A percentile compares a stretch with the other conserved stretches of the same genome.
Evolutionary conservation across 2,329 filamentous ascomycete species (phyloP).

Genomic region (Phialophora verrucosa): DNA sequence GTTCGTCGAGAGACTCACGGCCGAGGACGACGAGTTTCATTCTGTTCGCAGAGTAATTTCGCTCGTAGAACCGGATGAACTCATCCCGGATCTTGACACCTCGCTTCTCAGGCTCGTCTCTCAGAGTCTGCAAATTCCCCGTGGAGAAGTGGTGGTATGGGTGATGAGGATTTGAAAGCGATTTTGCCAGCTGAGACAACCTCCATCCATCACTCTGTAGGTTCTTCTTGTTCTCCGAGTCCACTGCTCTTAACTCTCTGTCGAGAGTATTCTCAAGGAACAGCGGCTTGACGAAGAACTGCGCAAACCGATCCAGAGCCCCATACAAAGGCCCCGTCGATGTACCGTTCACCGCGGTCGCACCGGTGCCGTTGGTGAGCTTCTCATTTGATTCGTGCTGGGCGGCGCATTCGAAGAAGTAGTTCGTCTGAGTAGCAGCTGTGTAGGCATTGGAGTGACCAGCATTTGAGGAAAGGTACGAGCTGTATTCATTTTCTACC

Average conservation of each 20-base stretch:
- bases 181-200: constrained; percentile 84
- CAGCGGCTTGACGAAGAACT: constrained; percentile 89
- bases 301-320: constrained; percentile 86
- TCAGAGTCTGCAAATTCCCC: constrained; percentile 83
- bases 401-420: constrained; percentile 93
- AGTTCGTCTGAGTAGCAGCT: constrained; percentile 90
- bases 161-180: constrained; percentile 83
- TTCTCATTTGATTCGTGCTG: constrained; percentile 60
- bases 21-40: constrained; percentile 93
- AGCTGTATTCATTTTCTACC: constrained; percentile 91
- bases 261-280: constrained; percentile 86
- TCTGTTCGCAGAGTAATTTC: constrained; percentile 88
- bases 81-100: constrained; percentile 86
- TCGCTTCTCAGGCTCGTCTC: constrained; percentile 76
- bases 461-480: constrained; percentile 87
- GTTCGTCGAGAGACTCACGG: constrained; percentile 77
- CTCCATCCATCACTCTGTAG: constrained; percentile 89
- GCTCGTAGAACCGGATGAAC: constrained; percentile 89
- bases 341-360: constrained; percentile 23
- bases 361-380: constrained; percentile 25
- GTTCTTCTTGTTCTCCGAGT: constrained; percentile 98
- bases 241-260: constrained; percentile 83
- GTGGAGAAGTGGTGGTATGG: constrained; percentile 92
- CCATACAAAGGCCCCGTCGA: constrained; percentile 68
- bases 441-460: constrained; percentile 96